Conservation (phyloP, 805 yeast genomes). For the Saturnispora kantuleensis region DNA sequence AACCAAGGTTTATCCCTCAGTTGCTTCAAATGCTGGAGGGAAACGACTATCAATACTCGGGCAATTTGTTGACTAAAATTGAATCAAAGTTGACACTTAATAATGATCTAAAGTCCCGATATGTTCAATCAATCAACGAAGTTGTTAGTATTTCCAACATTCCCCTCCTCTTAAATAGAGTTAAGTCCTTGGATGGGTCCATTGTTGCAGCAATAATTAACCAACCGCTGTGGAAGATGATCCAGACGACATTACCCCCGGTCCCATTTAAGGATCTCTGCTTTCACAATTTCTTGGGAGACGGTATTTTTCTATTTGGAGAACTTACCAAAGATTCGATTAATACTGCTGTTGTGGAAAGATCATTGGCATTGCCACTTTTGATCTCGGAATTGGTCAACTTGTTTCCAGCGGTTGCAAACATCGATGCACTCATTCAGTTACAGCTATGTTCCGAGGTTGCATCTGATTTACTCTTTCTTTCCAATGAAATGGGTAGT, state of each 20-base stretch:
- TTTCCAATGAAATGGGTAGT: neutral
- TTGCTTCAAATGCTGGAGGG: slow-evolving; percentile 9
- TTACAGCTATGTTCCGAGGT: slow-evolving; percentile 32
- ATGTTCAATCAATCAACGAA: slow-evolving; percentile 9
- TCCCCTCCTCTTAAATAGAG: neutral
- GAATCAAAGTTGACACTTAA: slow-evolving; percentile 13
- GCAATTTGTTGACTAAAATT: slow-evolving; percentile 15
- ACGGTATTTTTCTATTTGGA: slow-evolving; percentile 14
- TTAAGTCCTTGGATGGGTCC: neutral
- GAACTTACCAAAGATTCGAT: neutral
- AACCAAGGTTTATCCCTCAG: slow-evolving; percentile 12
- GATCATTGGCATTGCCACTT: slow-evolving; percentile 2
- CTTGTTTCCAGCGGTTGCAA: neutral
- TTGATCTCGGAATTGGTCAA: slow-evolving; percentile 7
- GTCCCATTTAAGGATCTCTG: slow-evolving; percentile 13
- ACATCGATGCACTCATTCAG: slow-evolving; percentile 17
- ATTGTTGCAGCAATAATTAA: neutral
- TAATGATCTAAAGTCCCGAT: slow-evolving; percentile 10
- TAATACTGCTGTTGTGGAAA: neutral
- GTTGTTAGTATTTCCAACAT: neutral
- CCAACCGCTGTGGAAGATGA: neutral
- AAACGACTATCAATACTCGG: neutral
- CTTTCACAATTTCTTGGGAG: slow-evolving; percentile 19
- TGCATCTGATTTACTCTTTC: slow-evolving; percentile 12
- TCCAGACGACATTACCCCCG: slow-evolving; percentile 1